A percentile compares a stretch with the other conserved stretches of the same genome.
Evolutionary conservation across 768 basidiomycete species (phyloP).

Genomic region (Russula olivacea): DNA sequence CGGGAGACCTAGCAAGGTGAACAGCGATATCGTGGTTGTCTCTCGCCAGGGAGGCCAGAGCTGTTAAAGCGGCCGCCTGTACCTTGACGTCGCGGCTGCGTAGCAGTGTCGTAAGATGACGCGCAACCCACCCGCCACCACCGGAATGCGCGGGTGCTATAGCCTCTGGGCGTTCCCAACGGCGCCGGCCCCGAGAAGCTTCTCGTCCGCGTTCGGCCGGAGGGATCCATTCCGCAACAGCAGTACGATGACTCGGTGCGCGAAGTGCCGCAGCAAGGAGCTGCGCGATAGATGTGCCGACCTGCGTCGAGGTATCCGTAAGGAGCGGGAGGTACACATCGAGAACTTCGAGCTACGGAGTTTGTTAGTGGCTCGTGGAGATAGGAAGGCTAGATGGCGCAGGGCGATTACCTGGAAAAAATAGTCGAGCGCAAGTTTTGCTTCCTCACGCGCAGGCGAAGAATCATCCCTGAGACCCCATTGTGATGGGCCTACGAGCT

Average conservation of each 20-base stretch:
- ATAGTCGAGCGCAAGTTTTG: conserved; percentile 50
- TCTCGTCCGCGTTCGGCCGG: conserved; percentile 49
- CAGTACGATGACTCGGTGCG: conserved; percentile 41
- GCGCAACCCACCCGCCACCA: conserved; percentile 54
- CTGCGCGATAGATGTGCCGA: conserved; percentile 49
- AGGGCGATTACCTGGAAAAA: conserved; percentile 49
- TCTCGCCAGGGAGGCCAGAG: conserved; percentile 58
- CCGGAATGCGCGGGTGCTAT: conserved; percentile 32
- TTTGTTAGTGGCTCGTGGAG: conserved; percentile 5
- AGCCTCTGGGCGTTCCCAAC: conserved; percentile 64
- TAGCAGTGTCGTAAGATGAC: conserved; percentile 45
- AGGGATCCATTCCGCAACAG: conserved; percentile 59
- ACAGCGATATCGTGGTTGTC: conserved; percentile 53
- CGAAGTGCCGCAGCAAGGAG: conserved; percentile 52
- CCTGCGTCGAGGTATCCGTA: conserved; percentile 37
- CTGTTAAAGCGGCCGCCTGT: conserved; percentile 60
- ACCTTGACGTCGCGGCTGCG: conserved; percentile 51
- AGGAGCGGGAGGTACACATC: conserved; percentile 67
- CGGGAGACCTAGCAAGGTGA: conserved; percentile 39
- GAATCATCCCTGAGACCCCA: conserved; percentile 54
- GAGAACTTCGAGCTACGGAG: conserved; percentile 47
- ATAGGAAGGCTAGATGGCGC: neutral
- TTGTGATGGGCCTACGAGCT: conserved; percentile 61
- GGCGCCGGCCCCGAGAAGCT: conserved; percentile 48
- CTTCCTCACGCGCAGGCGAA: conserved; percentile 41